Base-by-base conservation (phyloP, 345 rosid genomes). In the Salix udensis region DNA sequence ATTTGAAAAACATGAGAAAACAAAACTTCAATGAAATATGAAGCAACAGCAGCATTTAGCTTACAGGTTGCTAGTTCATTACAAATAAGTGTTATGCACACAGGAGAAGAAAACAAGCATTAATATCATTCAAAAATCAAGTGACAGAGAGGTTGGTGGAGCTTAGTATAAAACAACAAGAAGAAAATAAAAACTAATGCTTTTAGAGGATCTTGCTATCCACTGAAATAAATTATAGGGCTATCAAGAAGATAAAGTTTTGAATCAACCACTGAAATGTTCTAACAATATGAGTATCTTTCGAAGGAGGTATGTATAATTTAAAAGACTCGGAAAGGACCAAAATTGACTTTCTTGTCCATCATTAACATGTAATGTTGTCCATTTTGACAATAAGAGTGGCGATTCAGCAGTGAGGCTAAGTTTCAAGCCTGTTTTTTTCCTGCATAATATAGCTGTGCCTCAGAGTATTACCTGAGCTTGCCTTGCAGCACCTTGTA, bases 401-500 rank as follows among this genome's bases (percentile, higher is more conserved):
- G 1, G 37, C 26, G 11, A 28, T 19, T 58, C 72, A 61, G 42
- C 76, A 74, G 7, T 39, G 23, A 36, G 65, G 72, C 36, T 67
- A 24, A 37, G 37, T 70, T 21, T 46, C 19, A 58, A 70, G 64
- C 44, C n/a, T 26, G 58, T 44, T 60, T 55, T 36, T 53, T 21
- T 19, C 52, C 15, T 14, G 10, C 37, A 48, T 70, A 78, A 72
- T n/a, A 69, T 42, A 72, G 40, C 7, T 58, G 13, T 40, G 44
- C 62, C 23, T 64, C 5, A 70, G 48, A 11, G 82, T 16, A 74
- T 83, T 90, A 96, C 99, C 99, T 96, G 98, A 70, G 99, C 91
- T 91, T 94, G 99, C 86, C 97, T 94, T 74, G 99, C 99, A 85
- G 99, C 99, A 85, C 98, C 97, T 83, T 90, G 97, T 82, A 96